Base-by-base conservation (phyloP, 495 filamentous ascomycete genomes). In the Daldinia caldariorum region DNA sequence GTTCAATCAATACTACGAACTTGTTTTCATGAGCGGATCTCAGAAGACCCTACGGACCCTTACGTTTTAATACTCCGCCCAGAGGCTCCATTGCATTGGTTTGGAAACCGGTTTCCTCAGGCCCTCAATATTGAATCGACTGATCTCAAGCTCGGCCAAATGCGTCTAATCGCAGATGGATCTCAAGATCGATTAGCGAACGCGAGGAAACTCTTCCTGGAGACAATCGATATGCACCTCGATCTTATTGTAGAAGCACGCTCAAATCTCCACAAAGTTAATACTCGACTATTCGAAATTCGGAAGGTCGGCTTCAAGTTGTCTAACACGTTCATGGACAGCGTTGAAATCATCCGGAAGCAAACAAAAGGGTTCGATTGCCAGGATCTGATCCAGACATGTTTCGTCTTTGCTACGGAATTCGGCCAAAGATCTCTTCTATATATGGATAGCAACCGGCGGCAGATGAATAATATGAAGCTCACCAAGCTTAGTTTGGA, bases 281-380 rank as follows among this genome's bases (percentile, higher is more conserved):
- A 97, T 71, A 83, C 89, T 35, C 92, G 96, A 76, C 82, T 99
- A 69, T 95, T 93, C 75, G 93, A 94, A 76, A 99, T 98, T 71
- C 96, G 97, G 77, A 95, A 93, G 78, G 94, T 93, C 0, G 92
- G 93, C 31, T 98, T 96, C 84, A 96, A 95, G 78, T 83, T 99
- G 37, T 97, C 93, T n/a, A 97, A 97, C 80, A 91, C 94, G 10
- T 98, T 98, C 78, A 98, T 99, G 96, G 94, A 98, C 75, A 97
- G 94, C 74, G 95, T 99, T 60, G 93, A 94, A 71, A 90, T 91
- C 57, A 94, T 98, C 66, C 86, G 94, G 58, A 86, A 89, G 63
- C 94, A 98, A 79, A 93, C 93, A 18, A 85, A 86, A 63, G 91
- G 89, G 1, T 84, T 97, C 50, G 92, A 96, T 61, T 97, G 94